Evolutionary conservation across 306 rosid genomes (phyloP).

Genomic region (Cucurbita maxima): DNA sequence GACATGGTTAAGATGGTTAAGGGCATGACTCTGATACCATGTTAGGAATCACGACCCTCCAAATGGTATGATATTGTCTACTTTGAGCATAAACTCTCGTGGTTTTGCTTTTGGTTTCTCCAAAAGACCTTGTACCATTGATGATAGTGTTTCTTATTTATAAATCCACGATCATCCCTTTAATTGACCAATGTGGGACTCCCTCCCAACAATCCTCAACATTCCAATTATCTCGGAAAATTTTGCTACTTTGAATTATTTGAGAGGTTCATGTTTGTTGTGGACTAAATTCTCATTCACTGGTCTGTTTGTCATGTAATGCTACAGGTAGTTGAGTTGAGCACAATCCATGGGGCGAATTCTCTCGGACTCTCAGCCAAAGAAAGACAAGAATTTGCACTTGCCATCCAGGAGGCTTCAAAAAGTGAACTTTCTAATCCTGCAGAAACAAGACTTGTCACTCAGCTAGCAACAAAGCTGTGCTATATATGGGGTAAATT

Average conservation of each 20-base stretch:
- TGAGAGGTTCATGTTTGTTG: not conserved
- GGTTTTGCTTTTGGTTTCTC: no score
- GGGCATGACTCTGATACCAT: no score
- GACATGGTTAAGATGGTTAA: no score
- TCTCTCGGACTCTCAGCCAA: slow-evolving; percentile 41
- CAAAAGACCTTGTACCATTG: no score
- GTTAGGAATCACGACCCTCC: no score
- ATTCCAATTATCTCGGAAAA: not conserved
- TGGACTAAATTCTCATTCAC: not conserved
- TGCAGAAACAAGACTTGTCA: slow-evolving; percentile 39
- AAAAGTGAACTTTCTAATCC: slow-evolving; percentile 38
- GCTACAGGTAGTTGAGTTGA: slow-evolving; percentile 53
- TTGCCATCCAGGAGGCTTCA: slow-evolving; percentile 46
- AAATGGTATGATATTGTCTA: no score
- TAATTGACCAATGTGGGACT: no score
- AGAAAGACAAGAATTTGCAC: slow-evolving; percentile 41
- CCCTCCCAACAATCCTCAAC: no score
- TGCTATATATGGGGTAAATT: slow-evolving; percentile 50
- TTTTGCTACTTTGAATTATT: not conserved
- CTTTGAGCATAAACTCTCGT: no score
- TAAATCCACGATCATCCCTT: no score
- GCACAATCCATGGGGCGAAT: slow-evolving; percentile 47
- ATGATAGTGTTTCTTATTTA: no score
- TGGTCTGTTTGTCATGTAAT: slow-evolving; percentile 2
- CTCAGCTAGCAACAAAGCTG: slow-evolving; percentile 45